Evolutionary conservation across 2,329 filamentous ascomycete species (phyloP).

Genomic region (Exophiala viscosa): DNA sequence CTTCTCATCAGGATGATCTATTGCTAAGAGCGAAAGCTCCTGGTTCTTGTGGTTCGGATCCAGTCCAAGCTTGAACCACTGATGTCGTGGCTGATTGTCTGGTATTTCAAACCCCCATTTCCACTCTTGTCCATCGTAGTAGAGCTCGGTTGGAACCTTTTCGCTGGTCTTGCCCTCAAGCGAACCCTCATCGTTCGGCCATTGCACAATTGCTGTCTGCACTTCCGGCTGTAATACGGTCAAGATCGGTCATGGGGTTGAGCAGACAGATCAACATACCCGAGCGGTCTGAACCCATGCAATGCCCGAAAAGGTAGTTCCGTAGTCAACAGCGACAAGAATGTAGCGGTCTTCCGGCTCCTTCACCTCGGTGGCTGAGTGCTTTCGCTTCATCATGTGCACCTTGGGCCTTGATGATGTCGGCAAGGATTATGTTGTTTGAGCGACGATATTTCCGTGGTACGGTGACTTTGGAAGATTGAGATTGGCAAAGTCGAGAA

Average conservation of each 20-base stretch:
- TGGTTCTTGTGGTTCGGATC: constrained; percentile 18
- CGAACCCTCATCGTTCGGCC: constrained; percentile 19
- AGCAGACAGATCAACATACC: constrained; percentile 11
- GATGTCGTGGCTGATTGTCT: constrained; percentile 21
- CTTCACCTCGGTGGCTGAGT: not conserved
- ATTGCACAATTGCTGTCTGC: constrained; percentile 24
- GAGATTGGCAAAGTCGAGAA: not conserved
- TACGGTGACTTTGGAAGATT: too few relatives aligned
- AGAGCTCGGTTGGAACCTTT: constrained; percentile 26
- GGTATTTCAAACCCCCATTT: constrained; percentile 27
- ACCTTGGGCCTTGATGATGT: too few relatives aligned
- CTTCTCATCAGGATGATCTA: constrained; percentile 14
- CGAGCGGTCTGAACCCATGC: constrained; percentile 26
- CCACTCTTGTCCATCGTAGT: constrained; percentile 9
- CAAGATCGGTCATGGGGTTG: not conserved
- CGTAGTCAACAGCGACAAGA: constrained; percentile 28
- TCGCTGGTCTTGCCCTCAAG: constrained; percentile 26
- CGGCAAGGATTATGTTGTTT: too few relatives aligned
- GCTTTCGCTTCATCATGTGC: too few relatives aligned
- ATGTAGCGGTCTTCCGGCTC: constrained; percentile 14
- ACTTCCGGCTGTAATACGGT: constrained; percentile 20
- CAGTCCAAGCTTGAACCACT: constrained; percentile 30
- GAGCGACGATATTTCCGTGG: too few relatives aligned
- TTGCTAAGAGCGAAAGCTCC: constrained; percentile 7
- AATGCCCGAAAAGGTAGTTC: constrained; percentile 28